Evolutionary conservation across 495 filamentous ascomycete genomes (phyloP).

Genomic region (Penicillium parvum): DNA sequence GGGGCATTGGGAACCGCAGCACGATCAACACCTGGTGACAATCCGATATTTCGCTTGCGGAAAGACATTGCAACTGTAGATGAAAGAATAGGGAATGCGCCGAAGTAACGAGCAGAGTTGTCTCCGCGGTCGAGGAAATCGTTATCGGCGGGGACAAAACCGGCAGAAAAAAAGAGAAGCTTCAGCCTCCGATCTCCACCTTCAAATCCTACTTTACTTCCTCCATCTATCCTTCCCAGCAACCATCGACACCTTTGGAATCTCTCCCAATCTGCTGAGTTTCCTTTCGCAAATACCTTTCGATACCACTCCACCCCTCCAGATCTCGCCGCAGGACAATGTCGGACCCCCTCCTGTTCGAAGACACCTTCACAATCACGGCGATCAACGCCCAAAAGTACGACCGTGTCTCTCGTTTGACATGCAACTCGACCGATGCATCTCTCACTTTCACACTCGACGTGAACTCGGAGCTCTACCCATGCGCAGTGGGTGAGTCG

Average conservation of each 20-base stretch:
- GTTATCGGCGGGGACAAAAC: constrained; percentile 29
- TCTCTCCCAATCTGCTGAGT: neutral
- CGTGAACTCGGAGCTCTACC: constrained; percentile 91
- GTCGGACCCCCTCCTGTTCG: constrained; percentile 84
- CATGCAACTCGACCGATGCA: constrained; percentile 63
- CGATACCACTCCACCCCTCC: neutral
- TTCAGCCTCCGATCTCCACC: constrained; percentile 24
- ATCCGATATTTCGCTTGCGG: constrained; percentile 76
- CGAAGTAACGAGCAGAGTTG: neutral
- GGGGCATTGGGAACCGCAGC: constrained; percentile 24
- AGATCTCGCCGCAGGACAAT: constrained; percentile 27
- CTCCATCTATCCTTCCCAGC: constrained; percentile 2
- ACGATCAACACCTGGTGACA: constrained; percentile 45
- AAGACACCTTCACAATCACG: constrained; percentile 84
- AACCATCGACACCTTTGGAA: neutral
- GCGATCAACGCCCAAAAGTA: constrained; percentile 78
- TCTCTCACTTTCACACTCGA: constrained; percentile 77
- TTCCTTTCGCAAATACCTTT: neutral
- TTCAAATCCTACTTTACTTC: constrained; percentile 11
- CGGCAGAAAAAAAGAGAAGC: constrained; percentile 32
- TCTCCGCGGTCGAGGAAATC: constrained; percentile 10
- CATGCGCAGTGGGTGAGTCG: constrained; percentile 63
- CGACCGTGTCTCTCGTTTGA: constrained; percentile 85
- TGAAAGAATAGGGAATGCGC: neutral
- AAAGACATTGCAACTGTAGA: constrained; percentile 65